Evolutionary conservation across 2,329 filamentous ascomycete species (phyloP), one percentile per base, ranked within the genome.

Genomic region (Exserohilum turcica): DNA sequence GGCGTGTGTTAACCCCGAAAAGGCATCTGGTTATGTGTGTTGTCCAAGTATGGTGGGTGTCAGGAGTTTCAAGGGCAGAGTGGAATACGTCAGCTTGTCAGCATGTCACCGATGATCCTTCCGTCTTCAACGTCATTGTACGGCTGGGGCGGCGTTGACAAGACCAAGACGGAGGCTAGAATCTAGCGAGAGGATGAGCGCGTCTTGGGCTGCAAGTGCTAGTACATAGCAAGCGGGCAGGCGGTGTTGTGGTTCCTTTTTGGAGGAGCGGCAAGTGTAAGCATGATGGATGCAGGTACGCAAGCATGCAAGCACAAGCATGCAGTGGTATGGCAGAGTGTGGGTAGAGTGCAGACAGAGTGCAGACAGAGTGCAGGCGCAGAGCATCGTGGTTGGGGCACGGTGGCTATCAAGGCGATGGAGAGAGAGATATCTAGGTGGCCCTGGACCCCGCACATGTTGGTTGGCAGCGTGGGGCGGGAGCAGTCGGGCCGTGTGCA

Each of bases 401-500:
- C 18, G 16, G 16, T 15, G 29, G 29, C 40, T 35, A 42, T 48
- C 37, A 31, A 48, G 12, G 35, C 29, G 38, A 43, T 48, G 8
- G 19, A 38, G 6, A 21, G 19, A 12, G 19, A 31, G 13, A 32
- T 19, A 33, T 38, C 44, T 44, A 28, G 37, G 29, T 7, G 21
- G 18, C 40, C 21, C 21, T 24, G 21, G 21, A 19, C 39, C 49
- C 37, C 50, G 31, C 38, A 43, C 36, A 38, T 32, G 18, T 43
- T 21, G 18, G 18, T 43, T 21, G 18, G 18, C 37, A 42, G 50
- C 50, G 36, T 33, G 35, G 16, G 13, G 44, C 32, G 50, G 44
- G 38, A 37, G 37, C 18, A 43, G 31, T 52, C 50, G 50, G 44
- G 40, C 36, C 40, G 43, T 29, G 32, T 12, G 44, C 35, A 40